Base-by-base conservation (phyloP, 306 rosid genomes). In the Casuarina glauca region DNA sequence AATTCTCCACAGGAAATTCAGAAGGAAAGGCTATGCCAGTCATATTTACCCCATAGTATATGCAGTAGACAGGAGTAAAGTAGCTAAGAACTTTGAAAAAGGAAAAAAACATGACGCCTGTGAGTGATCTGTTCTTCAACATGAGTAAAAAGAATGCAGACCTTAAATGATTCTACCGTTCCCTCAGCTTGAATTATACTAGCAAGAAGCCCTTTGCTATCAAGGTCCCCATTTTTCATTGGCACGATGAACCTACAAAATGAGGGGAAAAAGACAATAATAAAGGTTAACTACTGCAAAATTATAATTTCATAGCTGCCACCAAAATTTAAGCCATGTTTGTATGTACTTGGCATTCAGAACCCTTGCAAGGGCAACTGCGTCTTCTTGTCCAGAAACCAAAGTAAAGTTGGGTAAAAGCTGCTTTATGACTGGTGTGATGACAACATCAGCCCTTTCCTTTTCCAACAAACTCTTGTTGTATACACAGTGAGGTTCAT, bases 311-410 rank as follows among this genome's bases (percentile, higher is more conserved):
- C 41, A 35, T 41, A 52, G 53, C 44, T 49, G 49, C 81, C 54
- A 17, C 81, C 54, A 17, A 44, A 7, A 19, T 72, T 48, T 45
- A 36, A 58, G 73, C 38, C 36, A 71, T 36, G 71, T 15, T 70
- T 55, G 2, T 32, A 26, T 1, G 44, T 89, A 94, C 98, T 83
- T 94, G 84, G 97, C 93, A 70, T 84, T 82, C 63, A 94, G 90
- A 53, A 90, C 81, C 90, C 91, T 94, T 74, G 93, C 97, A 73
- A 94, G 92, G 79, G 81, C 85, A 78, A 92, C 93, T 20, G 98
- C 98, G 87, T 92, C 98, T 86, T 92, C 98, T 84, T 94, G 97
- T 72, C 98, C 97, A 0, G 93, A 90, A 76, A 94, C 98, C 90
- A 92, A 82, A 64, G 95, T 90, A 82, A 94, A 89, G n/a, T 76